These are phyloP conservation scores for Pleurotus eryngii DNA, from an alignment of 768 basidiomycete species.

Conservation along the genomic window DNA sequence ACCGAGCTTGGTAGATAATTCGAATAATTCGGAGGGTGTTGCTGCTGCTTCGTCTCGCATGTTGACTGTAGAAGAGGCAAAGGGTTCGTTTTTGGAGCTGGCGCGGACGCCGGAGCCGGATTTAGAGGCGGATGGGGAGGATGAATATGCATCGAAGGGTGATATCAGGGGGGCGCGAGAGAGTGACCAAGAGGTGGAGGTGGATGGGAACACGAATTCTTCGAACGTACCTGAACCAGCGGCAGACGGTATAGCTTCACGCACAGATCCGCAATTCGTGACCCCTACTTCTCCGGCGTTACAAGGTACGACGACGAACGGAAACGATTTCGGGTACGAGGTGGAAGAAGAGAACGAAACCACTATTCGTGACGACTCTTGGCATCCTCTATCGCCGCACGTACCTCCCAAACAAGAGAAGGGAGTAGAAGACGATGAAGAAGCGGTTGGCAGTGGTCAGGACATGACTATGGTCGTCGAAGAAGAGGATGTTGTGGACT, in stretches of 20 bases:
- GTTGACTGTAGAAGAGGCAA: not conserved
- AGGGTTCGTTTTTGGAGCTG: slow-evolving; percentile 1
- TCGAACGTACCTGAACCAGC: slow-evolving; percentile 13
- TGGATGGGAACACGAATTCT: slow-evolving; percentile 11
- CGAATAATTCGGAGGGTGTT: not conserved
- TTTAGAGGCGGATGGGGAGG: not conserved
- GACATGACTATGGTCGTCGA: slow-evolving; percentile 12
- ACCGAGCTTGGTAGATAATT: not conserved
- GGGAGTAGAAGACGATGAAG: slow-evolving; percentile 5
- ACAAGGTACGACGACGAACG: not conserved
- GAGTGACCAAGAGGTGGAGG: slow-evolving; percentile 2
- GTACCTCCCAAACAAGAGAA: slow-evolving; percentile 4
- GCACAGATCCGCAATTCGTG: not conserved
- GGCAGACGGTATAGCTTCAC: slow-evolving; percentile 13
- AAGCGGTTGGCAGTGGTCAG: slow-evolving; percentile 7
- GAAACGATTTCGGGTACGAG: slow-evolving; percentile 1
- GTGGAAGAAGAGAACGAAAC: slow-evolving; percentile 5
- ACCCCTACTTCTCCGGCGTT: slow-evolving; percentile 4
- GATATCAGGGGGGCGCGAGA: not conserved
- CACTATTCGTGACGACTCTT: not conserved
- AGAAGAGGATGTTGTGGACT: slow-evolving; percentile 15
- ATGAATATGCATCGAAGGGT: not conserved
- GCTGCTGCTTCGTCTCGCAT: not conserved
- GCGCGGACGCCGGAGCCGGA: slow-evolving; percentile 3
- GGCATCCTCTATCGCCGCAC: slow-evolving; percentile 6